Percentiles rank a stretch among this genome's conserved stretches.
phyloP scores from a whole-genome alignment of 345 rosid species.

The rapeseed (Brassica napus) region Da-Ae NC_063442.1:6210001-6210500 shows the following conservation, averaged over 20 bases:
- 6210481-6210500: not conserved
- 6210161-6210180: not conserved
- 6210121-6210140: not conserved
- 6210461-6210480: not conserved
- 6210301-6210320: constrained; percentile 75
- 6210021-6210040: constrained; percentile 60
- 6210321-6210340: constrained; percentile 69
- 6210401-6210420: constrained; percentile 77
- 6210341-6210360: constrained; percentile 84
- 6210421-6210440: constrained; percentile 90
- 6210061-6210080: constrained; percentile 60
- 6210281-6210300: constrained; percentile 85
- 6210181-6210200: constrained; percentile 4
- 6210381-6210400: constrained; percentile 67
- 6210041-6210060: constrained; percentile 72
- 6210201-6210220: constrained; percentile 58
- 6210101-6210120: not conserved
- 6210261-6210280: constrained; percentile 82
- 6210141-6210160: not conserved
- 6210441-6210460: constrained; percentile 20
- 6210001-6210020: constrained; percentile 64
- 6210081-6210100: not conserved
- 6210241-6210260: constrained; percentile 92
- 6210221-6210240: constrained; percentile 90
- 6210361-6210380: constrained; percentile 59